Evolutionary conservation across 176 grass and related monocot genomes (phyloP).

Genomic region (Elymus sibiricus): DNA sequence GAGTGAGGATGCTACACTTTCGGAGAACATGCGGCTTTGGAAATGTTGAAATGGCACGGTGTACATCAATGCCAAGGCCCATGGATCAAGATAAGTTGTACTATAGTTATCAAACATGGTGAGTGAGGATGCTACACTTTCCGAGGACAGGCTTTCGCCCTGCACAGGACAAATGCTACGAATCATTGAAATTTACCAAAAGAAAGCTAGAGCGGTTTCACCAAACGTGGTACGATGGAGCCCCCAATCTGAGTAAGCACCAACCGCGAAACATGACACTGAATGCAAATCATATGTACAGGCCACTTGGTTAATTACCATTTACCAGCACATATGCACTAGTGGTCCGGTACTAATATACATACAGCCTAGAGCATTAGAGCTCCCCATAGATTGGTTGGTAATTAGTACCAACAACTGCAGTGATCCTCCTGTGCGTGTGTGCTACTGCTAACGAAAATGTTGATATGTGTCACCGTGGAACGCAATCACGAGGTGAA

Average conservation of each 20-base stretch:
- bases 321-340: background rate
- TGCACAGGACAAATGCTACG: background rate
- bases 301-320: constrained; percentile 6
- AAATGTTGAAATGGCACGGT: too few species aligned
- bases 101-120: background rate
- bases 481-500: background rate
- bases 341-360: background rate
- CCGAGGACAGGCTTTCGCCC: background rate
- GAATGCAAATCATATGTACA: constrained; percentile 20
- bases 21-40: too few species aligned
- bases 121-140: background rate
- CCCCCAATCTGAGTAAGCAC: constrained; percentile 27
- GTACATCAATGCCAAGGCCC: background rate
- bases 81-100: background rate
- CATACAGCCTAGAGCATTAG: background rate
- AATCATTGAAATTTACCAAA: constrained; percentile 15
- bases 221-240: constrained; percentile 17
- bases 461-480: background rate
- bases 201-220: constrained; percentile 17
- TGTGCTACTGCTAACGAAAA: background rate
- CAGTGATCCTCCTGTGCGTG: background rate
- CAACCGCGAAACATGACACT: constrained; percentile 7
- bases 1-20: background rate
- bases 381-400: background rate
- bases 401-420: background rate